phyloP scores from a whole-genome alignment of 805 yeast genomes.

The Candida maris region DNA sequence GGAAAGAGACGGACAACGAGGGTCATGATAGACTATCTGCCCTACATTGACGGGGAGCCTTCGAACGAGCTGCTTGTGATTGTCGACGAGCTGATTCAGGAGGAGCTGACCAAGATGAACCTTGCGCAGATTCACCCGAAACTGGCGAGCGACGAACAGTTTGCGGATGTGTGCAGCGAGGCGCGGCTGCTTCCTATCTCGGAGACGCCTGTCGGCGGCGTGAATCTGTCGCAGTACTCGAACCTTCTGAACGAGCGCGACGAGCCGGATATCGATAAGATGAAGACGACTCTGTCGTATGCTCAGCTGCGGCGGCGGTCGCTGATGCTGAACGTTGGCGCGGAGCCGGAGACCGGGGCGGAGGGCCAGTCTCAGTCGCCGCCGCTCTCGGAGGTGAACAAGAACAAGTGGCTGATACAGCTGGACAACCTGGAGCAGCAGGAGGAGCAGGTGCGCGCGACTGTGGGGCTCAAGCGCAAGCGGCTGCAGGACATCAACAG shows the following conservation, averaged over 20 bases:
- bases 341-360: constrained; percentile 6
- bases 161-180: background rate
- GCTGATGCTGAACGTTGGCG: constrained; percentile 29
- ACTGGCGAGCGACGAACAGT: constrained; percentile 1
- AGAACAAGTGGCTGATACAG: constrained; percentile 36
- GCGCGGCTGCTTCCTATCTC: constrained; percentile 5
- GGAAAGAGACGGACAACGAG: no score
- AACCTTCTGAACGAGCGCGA: constrained; percentile 13
- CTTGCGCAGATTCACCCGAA: constrained; percentile 14
- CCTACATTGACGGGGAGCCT: constrained; percentile 23
- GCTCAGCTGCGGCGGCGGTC: constrained; percentile 38
- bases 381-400: constrained; percentile 10
- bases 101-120: constrained; percentile 18
- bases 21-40: constrained; percentile 20
- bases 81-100: constrained; percentile 20
- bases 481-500: constrained; percentile 40
- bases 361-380: no score
- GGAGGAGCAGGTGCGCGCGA: constrained; percentile 26
- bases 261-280: constrained; percentile 17
- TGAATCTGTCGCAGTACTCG: constrained; percentile 18
- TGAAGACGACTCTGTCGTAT: constrained; percentile 40
- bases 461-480: constrained; percentile 35
- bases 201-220: constrained; percentile 13
- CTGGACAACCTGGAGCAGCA: constrained; percentile 33
- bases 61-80: constrained; percentile 14